Evolutionary conservation across 2,329 filamentous ascomycete species (phyloP).

Genomic region (Clonostachys solani): DNA sequence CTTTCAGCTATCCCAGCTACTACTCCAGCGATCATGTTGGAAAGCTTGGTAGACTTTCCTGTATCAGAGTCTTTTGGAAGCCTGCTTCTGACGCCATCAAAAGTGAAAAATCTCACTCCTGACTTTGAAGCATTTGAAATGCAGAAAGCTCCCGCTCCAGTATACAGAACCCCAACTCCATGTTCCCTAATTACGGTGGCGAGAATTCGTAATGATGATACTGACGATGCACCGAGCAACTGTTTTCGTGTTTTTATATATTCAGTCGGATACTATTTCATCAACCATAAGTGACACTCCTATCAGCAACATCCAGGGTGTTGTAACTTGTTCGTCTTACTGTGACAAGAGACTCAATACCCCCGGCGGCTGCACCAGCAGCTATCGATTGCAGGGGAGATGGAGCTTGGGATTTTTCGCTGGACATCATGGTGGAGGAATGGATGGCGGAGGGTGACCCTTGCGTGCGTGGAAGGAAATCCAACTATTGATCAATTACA

Average conservation of each 20-base stretch:
- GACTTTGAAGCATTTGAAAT: slow-evolving; percentile 11
- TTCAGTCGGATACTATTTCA: background rate
- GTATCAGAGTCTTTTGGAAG: background rate
- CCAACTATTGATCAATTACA: too few relatives aligned
- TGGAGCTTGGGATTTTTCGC: background rate
- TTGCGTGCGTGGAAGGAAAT: too few relatives aligned
- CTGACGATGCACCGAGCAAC: background rate
- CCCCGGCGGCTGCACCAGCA: background rate
- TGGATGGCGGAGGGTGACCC: too few relatives aligned
- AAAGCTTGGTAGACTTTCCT: background rate
- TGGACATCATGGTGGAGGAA: background rate
- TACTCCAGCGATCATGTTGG: slow-evolving; percentile 13
- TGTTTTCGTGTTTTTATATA: background rate
- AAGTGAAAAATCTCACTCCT: slow-evolving; percentile 10
- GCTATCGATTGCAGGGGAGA: background rate
- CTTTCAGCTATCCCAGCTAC: slow-evolving; percentile 12
- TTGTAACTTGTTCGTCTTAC: background rate
- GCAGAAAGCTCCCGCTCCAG: slow-evolving; percentile 9
- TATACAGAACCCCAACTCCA: slow-evolving; percentile 5
- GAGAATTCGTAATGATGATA: background rate
- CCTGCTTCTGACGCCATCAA: background rate
- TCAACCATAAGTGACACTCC: background rate
- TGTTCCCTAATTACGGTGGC: background rate
- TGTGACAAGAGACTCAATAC: background rate
- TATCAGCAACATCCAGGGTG: background rate